Percentiles rank a stretch among this genome's conserved stretches.
These are phyloP conservation scores for Trichosporon sp. DNA, from an alignment of 1,284 basidiomycete genomes.

Conservation along the genomic window DNA sequence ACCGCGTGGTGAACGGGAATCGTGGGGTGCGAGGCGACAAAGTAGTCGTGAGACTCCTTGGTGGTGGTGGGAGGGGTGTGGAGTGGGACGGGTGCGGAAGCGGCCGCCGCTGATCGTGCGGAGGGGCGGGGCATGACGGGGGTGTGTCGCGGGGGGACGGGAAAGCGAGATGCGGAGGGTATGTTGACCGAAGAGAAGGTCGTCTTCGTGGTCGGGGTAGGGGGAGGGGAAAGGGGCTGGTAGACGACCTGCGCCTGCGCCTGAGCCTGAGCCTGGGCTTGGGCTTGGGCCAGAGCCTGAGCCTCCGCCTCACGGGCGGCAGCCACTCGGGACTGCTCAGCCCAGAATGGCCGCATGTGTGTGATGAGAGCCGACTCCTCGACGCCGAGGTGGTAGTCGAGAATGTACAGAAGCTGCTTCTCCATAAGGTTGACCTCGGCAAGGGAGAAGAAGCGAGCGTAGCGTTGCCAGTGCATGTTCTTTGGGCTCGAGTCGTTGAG, in stretches of 20 bases:
- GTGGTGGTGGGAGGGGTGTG: constrained; percentile 24
- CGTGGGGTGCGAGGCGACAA: constrained; percentile 17
- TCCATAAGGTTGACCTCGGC: constrained; percentile 90
- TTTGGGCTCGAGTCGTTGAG: constrained; percentile 94
- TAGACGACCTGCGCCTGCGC: constrained; percentile 16
- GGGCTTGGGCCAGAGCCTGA: neutral
- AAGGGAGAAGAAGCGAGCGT: constrained; percentile 70
- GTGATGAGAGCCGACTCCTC: constrained; percentile 60
- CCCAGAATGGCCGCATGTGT: constrained; percentile 32
- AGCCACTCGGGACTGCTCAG: constrained; percentile 27
- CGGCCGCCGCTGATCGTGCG: neutral
- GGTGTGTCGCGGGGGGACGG: constrained; percentile 24
- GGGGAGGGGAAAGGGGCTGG: constrained; percentile 26
- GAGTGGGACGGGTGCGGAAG: constrained; percentile 15
- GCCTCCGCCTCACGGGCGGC: constrained; percentile 23
- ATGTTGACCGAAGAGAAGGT: constrained; percentile 23
- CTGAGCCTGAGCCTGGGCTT: constrained; percentile 10
- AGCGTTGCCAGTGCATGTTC: constrained; percentile 86
- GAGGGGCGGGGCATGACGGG: constrained; percentile 9
- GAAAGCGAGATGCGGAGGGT: constrained; percentile 26
- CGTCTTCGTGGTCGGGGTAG: constrained; percentile 28
- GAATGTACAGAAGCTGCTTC: constrained; percentile 82
- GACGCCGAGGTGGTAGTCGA: constrained; percentile 87
- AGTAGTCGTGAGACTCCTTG: constrained; percentile 27
- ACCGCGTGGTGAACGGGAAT: constrained; percentile 16